A percentile compares a stretch with the other conserved stretches of the same genome.
Evolutionary conservation across 768 basidiomycete species (phyloP).

Genomic region (Leccinum broughii): DNA sequence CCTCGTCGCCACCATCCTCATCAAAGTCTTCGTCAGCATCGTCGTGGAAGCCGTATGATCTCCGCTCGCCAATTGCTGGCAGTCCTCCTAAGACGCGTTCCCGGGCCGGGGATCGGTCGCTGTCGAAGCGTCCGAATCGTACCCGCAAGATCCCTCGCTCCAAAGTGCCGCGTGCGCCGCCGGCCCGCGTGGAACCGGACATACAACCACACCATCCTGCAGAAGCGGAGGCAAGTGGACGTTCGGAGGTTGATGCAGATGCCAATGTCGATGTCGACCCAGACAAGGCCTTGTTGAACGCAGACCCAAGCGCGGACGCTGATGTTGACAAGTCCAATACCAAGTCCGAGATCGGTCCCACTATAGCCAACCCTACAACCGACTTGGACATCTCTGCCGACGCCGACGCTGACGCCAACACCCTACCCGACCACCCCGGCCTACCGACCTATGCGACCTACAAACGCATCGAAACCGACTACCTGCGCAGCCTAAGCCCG

Average conservation of each 20-base stretch:
- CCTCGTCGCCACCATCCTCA: background rate
- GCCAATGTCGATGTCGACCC: background rate
- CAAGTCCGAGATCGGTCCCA: background rate
- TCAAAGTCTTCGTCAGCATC: background rate
- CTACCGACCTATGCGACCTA: slow-evolving; percentile 66
- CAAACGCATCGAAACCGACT: slow-evolving; percentile 55
- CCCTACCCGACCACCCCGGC: slow-evolving; percentile 38
- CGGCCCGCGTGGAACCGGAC: slow-evolving; percentile 1
- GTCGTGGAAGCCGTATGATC: slow-evolving; percentile 26
- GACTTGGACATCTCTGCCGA: background rate
- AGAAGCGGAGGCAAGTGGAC: background rate
- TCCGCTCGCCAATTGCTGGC: slow-evolving; percentile 4
- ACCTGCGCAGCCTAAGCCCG: slow-evolving; percentile 57
- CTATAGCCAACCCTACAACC: background rate
- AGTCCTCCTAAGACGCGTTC: background rate
- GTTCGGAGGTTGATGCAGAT: background rate
- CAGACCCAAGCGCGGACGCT: background rate
- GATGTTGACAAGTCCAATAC: background rate
- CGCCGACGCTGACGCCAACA: background rate
- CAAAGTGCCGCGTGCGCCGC: background rate
- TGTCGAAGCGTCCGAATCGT: background rate
- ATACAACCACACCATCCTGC: background rate
- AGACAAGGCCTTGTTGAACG: background rate
- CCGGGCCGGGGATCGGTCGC: background rate
- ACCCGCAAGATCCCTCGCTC: background rate